Base-by-base conservation (phyloP, 345 rosid genomes). In the Trapa bicornis region DNA sequence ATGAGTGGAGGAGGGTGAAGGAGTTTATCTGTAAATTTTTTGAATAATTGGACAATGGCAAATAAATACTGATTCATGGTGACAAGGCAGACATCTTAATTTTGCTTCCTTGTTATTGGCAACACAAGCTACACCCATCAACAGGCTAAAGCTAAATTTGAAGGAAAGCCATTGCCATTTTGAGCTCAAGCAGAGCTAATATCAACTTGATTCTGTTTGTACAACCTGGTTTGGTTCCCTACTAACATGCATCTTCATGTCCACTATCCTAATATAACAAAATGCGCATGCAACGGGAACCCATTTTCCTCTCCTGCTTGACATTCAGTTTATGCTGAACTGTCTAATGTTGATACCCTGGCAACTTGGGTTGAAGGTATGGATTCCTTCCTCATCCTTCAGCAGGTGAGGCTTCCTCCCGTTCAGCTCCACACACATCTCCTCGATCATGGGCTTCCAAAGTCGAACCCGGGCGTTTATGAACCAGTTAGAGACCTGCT, bases 371-470 rank as follows among this genome's bases (percentile, higher is more conserved):
- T 64, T 68, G 37, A 37, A 37, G 57, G 35, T 58, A 14, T 67
- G 58, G 38, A 48, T 57, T 32, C 37, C 74, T 75, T 86, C 86
- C 57, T 82, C 81, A 39, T 74, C 77, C 9, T 41, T 41, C 22
- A 56, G 64, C 1, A 4, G 37, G 16, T 64, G 72, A 47, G 69
- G 76, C 53, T 87, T 87, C 73, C 90, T 79, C 74, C 77, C 72
- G 81, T 87, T 93, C 94, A 88, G 82, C 73, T 93, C 97, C 0
- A 81, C 81, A 68, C 88, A 88, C 98, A 93, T 93, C 52, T 93
- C 98, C 80, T 90, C 98, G 15, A 93, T 93, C 98, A 90, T 83
- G 12, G 98, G 98, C 74, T 93, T 93, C 98, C 98, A 93, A 45
- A 93, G 84, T 1, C 98, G 91, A 68, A 93, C 98, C 0, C 98